Conservation (phyloP, 2,329 filamentous ascomycete genomes). For the Didymella keratinophila region DNA sequence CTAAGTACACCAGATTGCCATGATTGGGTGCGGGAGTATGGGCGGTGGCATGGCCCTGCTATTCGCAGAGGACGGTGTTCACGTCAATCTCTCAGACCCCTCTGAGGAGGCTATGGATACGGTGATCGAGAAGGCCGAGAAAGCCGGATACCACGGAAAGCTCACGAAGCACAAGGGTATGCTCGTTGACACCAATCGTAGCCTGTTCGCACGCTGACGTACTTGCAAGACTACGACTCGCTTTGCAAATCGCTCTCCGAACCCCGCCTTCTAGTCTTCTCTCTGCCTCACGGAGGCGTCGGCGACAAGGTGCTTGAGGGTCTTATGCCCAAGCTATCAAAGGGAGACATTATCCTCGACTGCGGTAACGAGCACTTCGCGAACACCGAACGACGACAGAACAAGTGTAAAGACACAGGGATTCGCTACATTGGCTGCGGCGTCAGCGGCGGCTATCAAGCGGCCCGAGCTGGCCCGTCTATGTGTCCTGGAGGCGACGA, state of each 20-base stretch:
- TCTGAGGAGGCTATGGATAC: slow-evolving; percentile 58
- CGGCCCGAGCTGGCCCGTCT: slow-evolving; percentile 70
- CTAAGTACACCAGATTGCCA: slow-evolving; percentile 57
- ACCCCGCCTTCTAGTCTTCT: slow-evolving; percentile 62
- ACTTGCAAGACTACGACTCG: slow-evolving; percentile 56
- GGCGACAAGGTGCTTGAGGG: slow-evolving; percentile 58
- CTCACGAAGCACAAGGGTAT: slow-evolving; percentile 51
- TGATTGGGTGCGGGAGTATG: slow-evolving; percentile 67
- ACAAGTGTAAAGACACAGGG: slow-evolving; percentile 62
- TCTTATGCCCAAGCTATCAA: slow-evolving; percentile 61
- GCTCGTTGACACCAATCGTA: background rate
- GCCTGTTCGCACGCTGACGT: slow-evolving; percentile 22
- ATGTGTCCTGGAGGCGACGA: slow-evolving; percentile 70
- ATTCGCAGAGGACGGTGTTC: slow-evolving; percentile 64
- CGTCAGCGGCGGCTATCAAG: slow-evolving; percentile 74
- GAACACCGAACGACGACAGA: slow-evolving; percentile 69
- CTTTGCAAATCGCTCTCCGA: slow-evolving; percentile 59
- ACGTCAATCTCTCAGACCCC: slow-evolving; percentile 65
- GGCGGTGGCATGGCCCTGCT: slow-evolving; percentile 67
- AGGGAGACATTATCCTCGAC: slow-evolving; percentile 72
- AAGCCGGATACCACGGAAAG: slow-evolving; percentile 50
- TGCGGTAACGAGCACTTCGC: slow-evolving; percentile 73
- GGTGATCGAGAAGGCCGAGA: slow-evolving; percentile 52
- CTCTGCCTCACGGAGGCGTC: slow-evolving; percentile 58
- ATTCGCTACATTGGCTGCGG: slow-evolving; percentile 73